These are phyloP conservation scores for Byssochlamys sp. DNA, from an alignment of 2,329 filamentous ascomycete species.

Conservation along the genomic window DNA sequence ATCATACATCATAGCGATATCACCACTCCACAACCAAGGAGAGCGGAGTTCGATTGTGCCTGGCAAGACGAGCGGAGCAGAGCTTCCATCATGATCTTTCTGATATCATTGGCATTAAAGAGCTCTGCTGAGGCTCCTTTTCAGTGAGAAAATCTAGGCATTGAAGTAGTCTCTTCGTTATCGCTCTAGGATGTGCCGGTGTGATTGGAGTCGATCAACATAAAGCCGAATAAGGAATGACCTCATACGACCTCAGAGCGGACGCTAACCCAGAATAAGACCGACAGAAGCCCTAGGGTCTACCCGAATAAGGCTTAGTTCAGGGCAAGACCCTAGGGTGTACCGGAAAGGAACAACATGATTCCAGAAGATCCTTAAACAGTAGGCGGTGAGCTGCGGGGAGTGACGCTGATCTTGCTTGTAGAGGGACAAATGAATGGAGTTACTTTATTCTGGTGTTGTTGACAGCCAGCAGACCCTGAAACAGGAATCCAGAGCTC, in stretches of 20 bases:
- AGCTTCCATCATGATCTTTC: neutral
- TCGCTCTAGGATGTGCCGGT: too few relatives aligned
- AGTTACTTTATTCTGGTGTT: neutral
- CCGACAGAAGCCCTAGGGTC: constrained; percentile 13
- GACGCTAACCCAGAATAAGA: neutral
- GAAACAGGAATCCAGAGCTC: neutral
- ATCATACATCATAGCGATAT: constrained; percentile 28
- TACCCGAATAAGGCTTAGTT: constrained; percentile 6
- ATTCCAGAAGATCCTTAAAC: neutral
- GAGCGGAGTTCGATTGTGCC: neutral
- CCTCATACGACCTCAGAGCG: neutral
- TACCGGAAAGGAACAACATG: constrained; percentile 12
- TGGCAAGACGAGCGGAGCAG: neutral
- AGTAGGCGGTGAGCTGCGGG: neutral
- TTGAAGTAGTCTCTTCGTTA: neutral
- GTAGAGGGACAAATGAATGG: neutral
- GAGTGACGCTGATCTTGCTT: neutral
- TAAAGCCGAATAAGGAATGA: neutral
- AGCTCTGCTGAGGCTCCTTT: neutral
- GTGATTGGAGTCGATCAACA: neutral
- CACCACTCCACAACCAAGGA: constrained; percentile 8
- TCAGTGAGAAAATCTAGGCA: neutral
- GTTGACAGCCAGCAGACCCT: neutral
- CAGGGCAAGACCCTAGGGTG: constrained; percentile 24
- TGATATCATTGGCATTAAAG: neutral